A percentile compares a stretch with the other conserved stretches of the same genome.
These are phyloP conservation scores for Paraphoma chrysanthemicola DNA, from an alignment of 2,329 filamentous ascomycete genomes.

Conservation along the genomic window DNA sequence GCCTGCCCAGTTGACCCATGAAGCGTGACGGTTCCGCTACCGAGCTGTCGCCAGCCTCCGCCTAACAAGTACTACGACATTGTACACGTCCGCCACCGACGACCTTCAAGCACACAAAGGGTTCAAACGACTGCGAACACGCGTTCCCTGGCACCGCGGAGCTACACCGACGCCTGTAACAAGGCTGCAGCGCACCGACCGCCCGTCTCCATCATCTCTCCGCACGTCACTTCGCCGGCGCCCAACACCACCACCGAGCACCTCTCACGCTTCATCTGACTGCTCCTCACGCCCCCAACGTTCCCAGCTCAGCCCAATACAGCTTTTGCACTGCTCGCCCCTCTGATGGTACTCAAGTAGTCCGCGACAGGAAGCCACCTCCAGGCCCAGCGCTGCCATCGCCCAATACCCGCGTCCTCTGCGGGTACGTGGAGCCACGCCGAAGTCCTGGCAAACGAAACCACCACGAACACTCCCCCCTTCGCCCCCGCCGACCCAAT, in stretches of 20 bases:
- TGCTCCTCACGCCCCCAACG: background rate
- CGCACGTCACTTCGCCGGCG: slow-evolving; percentile 32
- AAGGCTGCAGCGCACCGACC: slow-evolving; percentile 2
- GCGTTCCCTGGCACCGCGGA: background rate
- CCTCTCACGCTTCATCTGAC: slow-evolving; percentile 5
- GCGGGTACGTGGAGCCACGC: slow-evolving; percentile 39
- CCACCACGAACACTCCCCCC: slow-evolving; percentile 63
- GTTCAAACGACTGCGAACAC: background rate
- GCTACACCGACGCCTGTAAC: slow-evolving; percentile 4
- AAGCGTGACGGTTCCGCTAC: slow-evolving; percentile 29
- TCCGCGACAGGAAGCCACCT: slow-evolving; percentile 14
- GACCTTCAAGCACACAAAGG: background rate
- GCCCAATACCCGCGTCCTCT: slow-evolving; percentile 34
- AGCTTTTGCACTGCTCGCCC: background rate
- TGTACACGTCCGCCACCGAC: slow-evolving; percentile 8
- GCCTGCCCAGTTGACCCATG: slow-evolving; percentile 32
- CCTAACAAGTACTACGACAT: slow-evolving; percentile 7
- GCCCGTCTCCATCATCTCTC: slow-evolving; percentile 17
- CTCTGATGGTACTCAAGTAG: slow-evolving; percentile 25
- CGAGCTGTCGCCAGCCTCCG: slow-evolving; percentile 16
- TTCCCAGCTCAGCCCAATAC: slow-evolving; percentile 7
- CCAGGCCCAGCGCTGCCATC: slow-evolving; percentile 30
- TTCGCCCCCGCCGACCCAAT: slow-evolving; percentile 72
- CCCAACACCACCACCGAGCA: slow-evolving; percentile 18
- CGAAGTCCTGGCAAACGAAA: slow-evolving; percentile 76